These are phyloP conservation scores for Dimocarpus longan DNA, from an alignment of 345 rosid species.

Conservation along the genomic window DNA sequence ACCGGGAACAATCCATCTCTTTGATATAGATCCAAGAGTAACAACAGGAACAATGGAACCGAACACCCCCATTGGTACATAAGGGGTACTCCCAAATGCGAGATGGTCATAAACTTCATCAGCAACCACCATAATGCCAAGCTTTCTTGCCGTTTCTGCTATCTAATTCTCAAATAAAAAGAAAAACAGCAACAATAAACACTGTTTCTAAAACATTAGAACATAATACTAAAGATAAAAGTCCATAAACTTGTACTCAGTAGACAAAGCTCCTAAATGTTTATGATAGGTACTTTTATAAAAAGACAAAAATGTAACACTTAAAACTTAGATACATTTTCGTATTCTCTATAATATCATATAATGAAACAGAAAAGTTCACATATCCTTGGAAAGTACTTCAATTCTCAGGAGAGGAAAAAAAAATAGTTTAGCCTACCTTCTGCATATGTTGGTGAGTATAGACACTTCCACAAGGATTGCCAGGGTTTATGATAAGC, in stretches of 20 bases:
- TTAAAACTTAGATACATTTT: neutral
- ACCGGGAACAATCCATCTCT: constrained; percentile 83
- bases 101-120: constrained; percentile 71
- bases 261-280: neutral
- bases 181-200: neutral
- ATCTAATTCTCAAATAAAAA: constrained; percentile 10
- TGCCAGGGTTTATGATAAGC: constrained; percentile 66
- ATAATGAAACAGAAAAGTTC: neutral
- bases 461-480: constrained; percentile 70
- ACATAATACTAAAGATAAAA: too few relatives aligned
- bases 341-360: neutral
- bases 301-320: neutral
- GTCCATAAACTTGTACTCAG: neutral
- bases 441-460: constrained; percentile 55
- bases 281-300: neutral
- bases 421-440: constrained; percentile 28
- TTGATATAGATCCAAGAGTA: constrained; percentile 69
- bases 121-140: constrained; percentile 65
- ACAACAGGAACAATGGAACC: constrained; percentile 59
- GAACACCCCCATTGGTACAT: constrained; percentile 70
- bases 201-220: neutral
- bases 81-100: constrained; percentile 52
- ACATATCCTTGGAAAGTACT: neutral
- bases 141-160: constrained; percentile 65
- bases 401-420: neutral